phyloP scores from a whole-genome alignment of 2,329 filamentous ascomycete genomes.

The Curvularia spicifera region DNA sequence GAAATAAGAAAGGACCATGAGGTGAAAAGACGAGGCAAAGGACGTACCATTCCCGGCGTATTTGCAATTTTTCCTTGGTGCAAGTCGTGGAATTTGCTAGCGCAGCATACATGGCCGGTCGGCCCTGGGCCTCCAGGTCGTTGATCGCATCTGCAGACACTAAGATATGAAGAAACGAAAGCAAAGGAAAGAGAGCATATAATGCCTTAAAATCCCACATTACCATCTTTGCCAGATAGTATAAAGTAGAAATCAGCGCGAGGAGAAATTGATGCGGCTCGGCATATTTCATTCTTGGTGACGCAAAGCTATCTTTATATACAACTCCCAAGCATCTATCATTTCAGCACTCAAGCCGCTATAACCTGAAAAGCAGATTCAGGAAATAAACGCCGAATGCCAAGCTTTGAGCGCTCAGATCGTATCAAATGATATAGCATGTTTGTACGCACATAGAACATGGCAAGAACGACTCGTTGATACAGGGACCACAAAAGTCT shows the following conservation, averaged over 20 bases:
- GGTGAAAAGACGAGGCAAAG: no score
- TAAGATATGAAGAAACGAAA: slow-evolving; percentile 29
- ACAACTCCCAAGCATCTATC: not conserved
- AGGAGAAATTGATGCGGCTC: not conserved
- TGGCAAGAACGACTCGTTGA: no score
- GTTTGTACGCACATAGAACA: no score
- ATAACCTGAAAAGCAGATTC: not conserved
- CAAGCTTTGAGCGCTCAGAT: not conserved
- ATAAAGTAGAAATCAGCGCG: not conserved
- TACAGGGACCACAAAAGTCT: no score
- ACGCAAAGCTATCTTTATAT: not conserved
- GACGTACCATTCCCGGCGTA: slow-evolving; percentile 40
- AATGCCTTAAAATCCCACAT: slow-evolving; percentile 26
- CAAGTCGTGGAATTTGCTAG: slow-evolving; percentile 40
- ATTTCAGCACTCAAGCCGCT: not conserved
- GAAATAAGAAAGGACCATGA: not conserved
- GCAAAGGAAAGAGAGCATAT: slow-evolving; percentile 29
- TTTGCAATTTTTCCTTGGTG: slow-evolving; percentile 40
- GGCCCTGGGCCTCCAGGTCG: slow-evolving; percentile 37
- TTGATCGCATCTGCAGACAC: slow-evolving; percentile 36
- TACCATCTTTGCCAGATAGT: slow-evolving; percentile 22
- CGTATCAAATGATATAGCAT: not conserved
- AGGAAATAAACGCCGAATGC: not conserved
- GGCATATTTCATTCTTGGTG: not conserved
- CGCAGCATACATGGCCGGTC: slow-evolving; percentile 35